phyloP scores from a whole-genome alignment of 352 stramenopile species.

The Phytophthora rubi region DNA sequence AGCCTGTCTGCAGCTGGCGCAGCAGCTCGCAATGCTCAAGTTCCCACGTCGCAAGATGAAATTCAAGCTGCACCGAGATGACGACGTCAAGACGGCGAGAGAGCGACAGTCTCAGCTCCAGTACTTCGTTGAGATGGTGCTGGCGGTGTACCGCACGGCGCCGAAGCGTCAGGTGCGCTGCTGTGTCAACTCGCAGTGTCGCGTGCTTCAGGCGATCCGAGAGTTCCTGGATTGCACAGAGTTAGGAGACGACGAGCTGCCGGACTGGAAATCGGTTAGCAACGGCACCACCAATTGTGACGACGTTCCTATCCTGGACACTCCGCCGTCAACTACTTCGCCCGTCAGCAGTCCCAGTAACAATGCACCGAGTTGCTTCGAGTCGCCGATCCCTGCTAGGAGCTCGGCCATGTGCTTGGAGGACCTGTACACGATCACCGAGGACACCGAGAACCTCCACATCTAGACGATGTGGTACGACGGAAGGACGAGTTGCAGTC shows the following conservation, averaged over 20 bases:
- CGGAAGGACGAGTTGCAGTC: constrained; percentile 14
- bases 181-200: constrained; percentile 65
- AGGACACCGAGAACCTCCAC: constrained; percentile 48
- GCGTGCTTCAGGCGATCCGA: constrained; percentile 48
- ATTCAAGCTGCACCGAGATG: constrained; percentile 26
- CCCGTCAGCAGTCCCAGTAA: constrained; percentile 1
- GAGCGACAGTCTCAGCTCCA: constrained; percentile 53
- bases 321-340: constrained; percentile 17
- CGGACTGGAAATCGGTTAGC: constrained; percentile 32
- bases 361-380: constrained; percentile 2
- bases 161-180: constrained; percentile 58
- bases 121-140: constrained; percentile 56
- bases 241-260: constrained; percentile 26
- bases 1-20: constrained; percentile 45
- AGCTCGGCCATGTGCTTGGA: constrained; percentile 44
- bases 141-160: constrained; percentile 56
- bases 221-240: constrained; percentile 55
- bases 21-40: constrained; percentile 52
- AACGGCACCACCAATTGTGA: constrained; percentile 15
- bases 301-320: constrained; percentile 34
- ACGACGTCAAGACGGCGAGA: constrained; percentile 41
- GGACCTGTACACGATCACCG: constrained; percentile 65
- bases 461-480: constrained; percentile 18
- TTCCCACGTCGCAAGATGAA: constrained; percentile 59
- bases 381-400: constrained; percentile 31